Conservation (phyloP, 495 filamentous ascomycete species). For the Xylaria palmicola region DNA sequence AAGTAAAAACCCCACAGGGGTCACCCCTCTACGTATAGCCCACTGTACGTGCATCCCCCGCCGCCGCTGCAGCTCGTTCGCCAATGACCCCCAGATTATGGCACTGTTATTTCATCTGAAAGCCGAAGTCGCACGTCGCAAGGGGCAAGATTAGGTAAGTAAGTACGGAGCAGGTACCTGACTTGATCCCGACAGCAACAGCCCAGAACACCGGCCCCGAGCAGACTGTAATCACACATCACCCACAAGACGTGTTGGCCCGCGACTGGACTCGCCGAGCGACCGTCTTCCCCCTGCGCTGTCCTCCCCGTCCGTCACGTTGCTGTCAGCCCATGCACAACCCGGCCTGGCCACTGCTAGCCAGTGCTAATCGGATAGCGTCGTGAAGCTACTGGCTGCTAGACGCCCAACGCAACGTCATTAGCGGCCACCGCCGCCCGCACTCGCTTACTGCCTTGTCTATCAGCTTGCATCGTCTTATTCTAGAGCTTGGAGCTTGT, state of each 20-base stretch:
- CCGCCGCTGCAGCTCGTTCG: too few species aligned
- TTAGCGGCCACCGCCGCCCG: slow-evolving; percentile 9
- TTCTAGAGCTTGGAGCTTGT: too few species aligned
- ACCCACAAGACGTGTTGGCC: slow-evolving; percentile 16
- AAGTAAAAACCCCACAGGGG: too few species aligned
- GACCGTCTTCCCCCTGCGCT: not conserved
- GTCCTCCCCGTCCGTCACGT: not conserved
- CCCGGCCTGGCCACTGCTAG: slow-evolving; percentile 7
- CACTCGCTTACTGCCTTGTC: not conserved
- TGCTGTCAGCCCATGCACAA: slow-evolving; percentile 15
- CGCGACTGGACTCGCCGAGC: slow-evolving; percentile 3
- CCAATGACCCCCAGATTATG: too few species aligned
- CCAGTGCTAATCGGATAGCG: not conserved
- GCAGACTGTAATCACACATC: slow-evolving; percentile 2
- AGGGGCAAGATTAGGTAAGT: too few species aligned
- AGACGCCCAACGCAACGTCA: slow-evolving; percentile 14
- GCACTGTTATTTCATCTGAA: not conserved
- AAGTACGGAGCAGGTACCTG: too few species aligned
- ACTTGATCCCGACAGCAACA: too few species aligned
- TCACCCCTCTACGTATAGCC: too few species aligned
- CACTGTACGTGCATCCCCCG: too few species aligned
- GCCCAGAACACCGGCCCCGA: not conserved
- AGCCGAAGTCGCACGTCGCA: slow-evolving; percentile 6
- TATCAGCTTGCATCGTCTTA: too few species aligned
- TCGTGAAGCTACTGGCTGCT: slow-evolving; percentile 11